These are phyloP conservation scores for Penicillium sp. DNA, from an alignment of 2,329 filamentous ascomycete species.

Conservation along the genomic window DNA sequence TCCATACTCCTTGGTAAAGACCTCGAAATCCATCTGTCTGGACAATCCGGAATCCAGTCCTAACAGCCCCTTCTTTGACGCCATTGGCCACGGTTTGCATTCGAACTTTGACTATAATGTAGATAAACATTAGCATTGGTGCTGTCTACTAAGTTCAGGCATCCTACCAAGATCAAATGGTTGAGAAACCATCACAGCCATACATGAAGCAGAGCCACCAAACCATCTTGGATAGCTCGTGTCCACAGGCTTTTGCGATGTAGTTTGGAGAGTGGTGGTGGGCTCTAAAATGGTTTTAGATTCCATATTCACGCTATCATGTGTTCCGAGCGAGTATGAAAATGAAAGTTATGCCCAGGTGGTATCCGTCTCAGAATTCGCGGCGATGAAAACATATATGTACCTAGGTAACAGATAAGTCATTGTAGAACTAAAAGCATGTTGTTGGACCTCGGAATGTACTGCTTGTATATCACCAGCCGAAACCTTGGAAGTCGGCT, in stretches of 20 bases:
- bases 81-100: constrained; percentile 19
- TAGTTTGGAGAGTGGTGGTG: too few relatives aligned
- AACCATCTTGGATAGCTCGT: constrained; percentile 18
- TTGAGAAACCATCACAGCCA: constrained; percentile 25
- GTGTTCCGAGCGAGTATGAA: too few relatives aligned
- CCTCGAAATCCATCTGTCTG: constrained; percentile 14
- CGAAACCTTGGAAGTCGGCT: constrained; percentile 1
- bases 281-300: too few relatives aligned
- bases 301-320: too few relatives aligned
- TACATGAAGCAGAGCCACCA: constrained; percentile 26
- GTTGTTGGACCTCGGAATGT: too few relatives aligned
- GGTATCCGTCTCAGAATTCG: too few relatives aligned
- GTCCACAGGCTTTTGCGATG: neutral
- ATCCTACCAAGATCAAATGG: constrained; percentile 22
- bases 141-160: neutral
- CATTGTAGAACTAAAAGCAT: too few relatives aligned
- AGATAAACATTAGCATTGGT: neutral
- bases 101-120: constrained; percentile 20
- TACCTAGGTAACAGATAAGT: too few relatives aligned
- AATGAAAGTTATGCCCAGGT: too few relatives aligned
- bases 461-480: neutral
- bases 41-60: constrained; percentile 17
- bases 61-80: constrained; percentile 11
- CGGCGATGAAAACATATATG: too few relatives aligned
- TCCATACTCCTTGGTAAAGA: constrained; percentile 16